Evolutionary conservation across 1,139 yeast genomes (phyloP), one percentile per base, ranked within the genome.

Genomic region (Kazachstania sp.): DNA sequence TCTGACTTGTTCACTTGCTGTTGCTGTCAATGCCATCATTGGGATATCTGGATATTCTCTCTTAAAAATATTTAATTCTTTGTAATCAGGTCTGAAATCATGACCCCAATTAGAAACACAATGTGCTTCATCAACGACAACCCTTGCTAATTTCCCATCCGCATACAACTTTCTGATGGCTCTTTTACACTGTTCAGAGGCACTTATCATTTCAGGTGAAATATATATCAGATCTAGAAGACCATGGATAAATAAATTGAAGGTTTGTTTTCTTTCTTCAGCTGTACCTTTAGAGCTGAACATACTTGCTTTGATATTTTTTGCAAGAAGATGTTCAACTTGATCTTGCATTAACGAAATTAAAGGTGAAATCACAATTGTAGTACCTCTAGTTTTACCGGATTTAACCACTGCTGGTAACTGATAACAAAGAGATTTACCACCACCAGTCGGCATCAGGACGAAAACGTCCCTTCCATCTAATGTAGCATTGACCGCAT

Each of bases 31-130:
- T 0, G 98, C 98, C 88, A 94, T 90, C 54, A 94, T 72, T 1
- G 98, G 98, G 7, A 87, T 79, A 43, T 74, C 76, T 0, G 95
- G 95, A 61, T 77, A 92, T 49, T 78, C 75, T 34, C 70, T 66
- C 59, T 88, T 86, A 65, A 94, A 84, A 53, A 75, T 74, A 37
- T 81, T 81, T 64, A 94, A 72, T 30, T 82, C 84, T 59, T 88
- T 86, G 67, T 94, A 94, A 65, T 92, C 97, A 0, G 97, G 97
- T 49, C 99, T 74, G 64, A 94, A 94, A 67, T 94, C 98, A 66
- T 94, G 98, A 16, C 99, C 99, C 99, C 99, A 94, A 11, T 95
- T 85, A 50, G 96, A 86, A 48, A 94, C 95, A 74, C 99, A 94
- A 68, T 94, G 99, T 0, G 98, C 98, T 63, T 94, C 99, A 68